These are phyloP conservation scores for Hagleromyces aurorensis DNA, from an alignment of 805 yeast species.

Conservation along the genomic window DNA sequence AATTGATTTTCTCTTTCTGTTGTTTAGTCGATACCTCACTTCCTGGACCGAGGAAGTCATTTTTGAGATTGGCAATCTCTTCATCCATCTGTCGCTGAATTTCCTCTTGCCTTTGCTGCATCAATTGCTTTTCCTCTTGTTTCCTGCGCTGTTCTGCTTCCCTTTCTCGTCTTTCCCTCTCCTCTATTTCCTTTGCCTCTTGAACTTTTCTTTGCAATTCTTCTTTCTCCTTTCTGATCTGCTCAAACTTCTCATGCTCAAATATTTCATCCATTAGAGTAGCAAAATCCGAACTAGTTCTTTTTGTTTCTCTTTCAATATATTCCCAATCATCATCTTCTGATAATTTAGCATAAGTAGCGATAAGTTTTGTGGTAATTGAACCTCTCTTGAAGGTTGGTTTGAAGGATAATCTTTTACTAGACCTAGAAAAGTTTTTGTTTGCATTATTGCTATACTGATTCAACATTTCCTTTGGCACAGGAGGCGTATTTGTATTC, in stretches of 20 bases:
- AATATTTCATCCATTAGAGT: slow-evolving; percentile 69
- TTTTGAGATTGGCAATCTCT: slow-evolving; percentile 17
- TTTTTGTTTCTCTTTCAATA: slow-evolving; percentile 62
- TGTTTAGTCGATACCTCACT: slow-evolving; percentile 4
- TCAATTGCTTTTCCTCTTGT: slow-evolving; percentile 20
- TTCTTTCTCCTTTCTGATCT: slow-evolving; percentile 41
- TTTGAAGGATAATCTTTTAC: slow-evolving; percentile 33
- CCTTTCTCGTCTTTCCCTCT: slow-evolving; percentile 31
- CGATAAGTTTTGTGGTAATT: slow-evolving; percentile 58
- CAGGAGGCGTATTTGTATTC: slow-evolving; percentile 19
- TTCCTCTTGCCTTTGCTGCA: slow-evolving; percentile 16
- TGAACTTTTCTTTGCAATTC: slow-evolving; percentile 38
- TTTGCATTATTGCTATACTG: slow-evolving; percentile 10
- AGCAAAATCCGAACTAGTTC: slow-evolving; percentile 75
- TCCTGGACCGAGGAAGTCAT: slow-evolving; percentile 10
- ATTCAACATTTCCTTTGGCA: slow-evolving; percentile 19
- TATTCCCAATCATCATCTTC: slow-evolving; percentile 59
- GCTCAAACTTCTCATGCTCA: slow-evolving; percentile 61
- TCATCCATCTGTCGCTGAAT: slow-evolving; percentile 26
- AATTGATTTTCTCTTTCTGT: slow-evolving; percentile 9
- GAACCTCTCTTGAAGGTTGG: slow-evolving; percentile 53
- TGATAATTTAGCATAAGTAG: slow-evolving; percentile 66
- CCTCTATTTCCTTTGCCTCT: slow-evolving; percentile 40
- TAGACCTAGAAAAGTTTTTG: slow-evolving; percentile 23
- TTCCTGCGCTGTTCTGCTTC: slow-evolving; percentile 19